Evolutionary conservation across 1,139 yeast species (phyloP).

Genomic region (Candida tetrigidarum): DNA sequence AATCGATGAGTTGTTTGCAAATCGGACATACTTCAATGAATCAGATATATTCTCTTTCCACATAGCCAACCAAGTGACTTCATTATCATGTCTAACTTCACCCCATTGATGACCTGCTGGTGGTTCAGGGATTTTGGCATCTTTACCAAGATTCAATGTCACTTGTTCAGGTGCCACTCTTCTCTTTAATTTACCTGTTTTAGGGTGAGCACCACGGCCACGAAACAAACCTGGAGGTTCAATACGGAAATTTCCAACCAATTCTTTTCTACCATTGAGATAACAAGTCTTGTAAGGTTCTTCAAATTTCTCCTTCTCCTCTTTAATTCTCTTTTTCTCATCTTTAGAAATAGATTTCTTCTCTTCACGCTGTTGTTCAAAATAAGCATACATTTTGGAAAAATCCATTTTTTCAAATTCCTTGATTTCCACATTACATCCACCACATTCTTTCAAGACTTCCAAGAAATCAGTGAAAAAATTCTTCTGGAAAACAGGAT

Average conservation of each 20-base stretch:
- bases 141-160: conserved; percentile 78
- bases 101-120: conserved; percentile 94
- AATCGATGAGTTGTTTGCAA: conserved; percentile 89
- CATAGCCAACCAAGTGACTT: conserved; percentile 96
- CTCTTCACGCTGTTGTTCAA: conserved; percentile 70
- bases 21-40: conserved; percentile 82
- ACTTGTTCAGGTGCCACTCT: conserved; percentile 91
- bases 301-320: conserved; percentile 74
- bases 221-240: conserved; percentile 97
- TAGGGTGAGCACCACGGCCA: conserved; percentile 98
- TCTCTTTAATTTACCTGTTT: conserved; percentile 84
- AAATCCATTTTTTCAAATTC: conserved; percentile 80
- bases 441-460: conserved; percentile 67
- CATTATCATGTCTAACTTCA: conserved; percentile 83
- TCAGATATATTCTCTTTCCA: conserved; percentile 95
- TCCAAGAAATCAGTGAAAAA: conserved; percentile 78
- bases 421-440: conserved; percentile 56
- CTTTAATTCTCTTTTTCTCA: conserved; percentile 74
- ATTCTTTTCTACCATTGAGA: conserved; percentile 87
- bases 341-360: conserved; percentile 69
- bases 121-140: conserved; percentile 74
- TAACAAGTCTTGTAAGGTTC: conserved; percentile 82
- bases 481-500: conserved; percentile 84
- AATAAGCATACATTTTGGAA: conserved; percentile 70
- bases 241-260: conserved; percentile 89